Evolutionary conservation across 2,329 filamentous ascomycete genomes (phyloP), one percentile per base, ranked within the genome.

Genomic region (Pseudopithomyces chartarum): DNA sequence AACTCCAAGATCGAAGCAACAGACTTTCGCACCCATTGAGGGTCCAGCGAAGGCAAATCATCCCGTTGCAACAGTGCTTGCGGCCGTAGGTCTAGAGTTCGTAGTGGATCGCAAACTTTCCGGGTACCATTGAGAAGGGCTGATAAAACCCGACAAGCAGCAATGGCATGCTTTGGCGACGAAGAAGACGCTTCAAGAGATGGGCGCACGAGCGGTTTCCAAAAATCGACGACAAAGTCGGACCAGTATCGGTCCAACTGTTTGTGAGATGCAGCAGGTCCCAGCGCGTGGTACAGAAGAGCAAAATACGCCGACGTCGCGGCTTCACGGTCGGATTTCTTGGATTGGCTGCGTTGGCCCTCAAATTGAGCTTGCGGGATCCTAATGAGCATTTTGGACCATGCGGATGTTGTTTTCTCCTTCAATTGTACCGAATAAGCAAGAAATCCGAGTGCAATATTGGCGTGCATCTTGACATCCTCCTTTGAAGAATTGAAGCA

Each of bases 1-100:
- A 86, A 79, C 12, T 75, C 78, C n/a, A 97, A 84, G 4, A 97
- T 82, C 42, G 81, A 82, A 1, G 79, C 71, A 4, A 89, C 80
- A 59, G 91, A 91, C 56, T 85, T 88, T 52, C 94, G 86, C 12
- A 96, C 82, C 95, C 95, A 99, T 79, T 90, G 92, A 4, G 90
- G 82, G 67, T 98, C 92, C 6, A 98, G 79, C 6, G 88, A 80
- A 6, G 92, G 90, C n/a, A 99, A 80, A 57, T 97, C 92, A n/a
- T 88, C 85, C 0, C 88, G 82, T 50, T 69, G 69, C 10, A 73
- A 56, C 69, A 87, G 81, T 6, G 62, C 56, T 11, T 70, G 66
- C 6, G 73, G 75, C 2, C 84, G 79, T 15, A 78, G 76, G 19
- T 89, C 85, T 56, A 87, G 81, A 10, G 91, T 88, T 50, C 88